Base-by-base conservation (phyloP, 352 stramenopile genomes). In the Phytophthora capsici region DNA sequence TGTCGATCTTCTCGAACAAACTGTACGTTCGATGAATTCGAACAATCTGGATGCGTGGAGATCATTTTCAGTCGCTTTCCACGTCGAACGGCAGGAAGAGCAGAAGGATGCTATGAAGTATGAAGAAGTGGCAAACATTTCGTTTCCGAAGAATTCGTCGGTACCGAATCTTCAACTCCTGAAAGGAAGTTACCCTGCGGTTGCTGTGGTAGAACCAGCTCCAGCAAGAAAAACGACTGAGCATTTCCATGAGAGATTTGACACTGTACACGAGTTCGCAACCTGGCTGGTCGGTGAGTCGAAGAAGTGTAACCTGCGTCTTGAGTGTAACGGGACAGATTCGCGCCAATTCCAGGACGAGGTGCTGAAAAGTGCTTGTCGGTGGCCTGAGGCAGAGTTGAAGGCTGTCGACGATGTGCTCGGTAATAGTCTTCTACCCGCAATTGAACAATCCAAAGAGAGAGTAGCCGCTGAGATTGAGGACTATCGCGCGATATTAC, bases 41-140 rank as follows among this genome's bases (percentile, higher is more conserved):
- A 69, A 40, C 47, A 66, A 71, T 26, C 65, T 77, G 59, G 66
- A 79, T 34, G 68, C 66, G 20, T 89, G 70, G 69, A 73, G 47
- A 19, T 71, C 73, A 22, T 74, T 70, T 46, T 78, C 68, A 19
- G 73, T 78, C 13, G 51, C 78, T 57, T 73, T 90, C 71, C 57
- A 75, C 55, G 69, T 78, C 19, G 69, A 87, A n/a, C 46, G 80
- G 50, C 75, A 91, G 36, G 74, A 85, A 28, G 69, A 88, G 10
- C 48, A 71, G 36, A 73, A 89, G 12, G 84, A 92, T 56, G 78
- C 82, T 6, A 55, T 78, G 13, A 5, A 14, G 2, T 74, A 63
- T 54, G 38, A 63, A 40, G 37, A 40, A 13, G 19, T 73, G 1
- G 28, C 14, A 0, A 13, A 30, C 23, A 8, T 80, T 2, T n/a